Base-by-base conservation (phyloP, 2,329 filamentous ascomycete species). In the Aspergillus sergii region DNA sequence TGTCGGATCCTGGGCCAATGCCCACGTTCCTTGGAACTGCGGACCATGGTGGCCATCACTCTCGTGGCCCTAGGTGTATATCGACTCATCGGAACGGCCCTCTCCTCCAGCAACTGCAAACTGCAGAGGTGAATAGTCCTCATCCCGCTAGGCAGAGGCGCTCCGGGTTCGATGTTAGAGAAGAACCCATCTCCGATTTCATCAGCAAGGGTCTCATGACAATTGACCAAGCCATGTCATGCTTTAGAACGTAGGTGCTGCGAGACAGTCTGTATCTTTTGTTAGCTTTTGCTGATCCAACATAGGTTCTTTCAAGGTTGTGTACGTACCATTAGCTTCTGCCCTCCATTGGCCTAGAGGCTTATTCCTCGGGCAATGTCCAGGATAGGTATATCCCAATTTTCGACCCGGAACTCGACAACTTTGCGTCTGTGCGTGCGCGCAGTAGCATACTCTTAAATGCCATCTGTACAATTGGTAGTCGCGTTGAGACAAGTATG, bases 361-460 rank as follows among this genome's bases (percentile, higher is more conserved):
- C 48, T 51, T 28, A 48, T 48, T 12, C 10, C 2, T 46, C 14
- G 5, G 4, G 2, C 21, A n/a, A 14, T 12, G 30, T 59, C 19
- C 26, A 81, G 78, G 79, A 85, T 68, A 80, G 80, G 64, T 80
- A 83, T 54, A 82, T 84, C 4, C 82, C 83, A 0, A 77, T 84
- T 2, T 84, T 85, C 55, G 82, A 82, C 58, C 76, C 79, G 19
- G 65, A 66, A 16, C 71, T 76, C 41, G 84, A 86, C 64, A 81
- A 79, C 0, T 78, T 85, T 56, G 69, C 78, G 0, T 82, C 80
- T 0, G 77, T 86, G 2, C 75, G 80, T 19, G 69, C 73, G 10
- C 77, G 84, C 14, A 86, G 83, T 59, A 78, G 79, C 3, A 79
- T 86, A 19, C 74, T 87, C 0, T 81, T 86, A 55, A 82, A 84